Evolutionary conservation across 2,329 filamentous ascomycete genomes (phyloP).

Genomic region (Fusarium mangiferae): DNA sequence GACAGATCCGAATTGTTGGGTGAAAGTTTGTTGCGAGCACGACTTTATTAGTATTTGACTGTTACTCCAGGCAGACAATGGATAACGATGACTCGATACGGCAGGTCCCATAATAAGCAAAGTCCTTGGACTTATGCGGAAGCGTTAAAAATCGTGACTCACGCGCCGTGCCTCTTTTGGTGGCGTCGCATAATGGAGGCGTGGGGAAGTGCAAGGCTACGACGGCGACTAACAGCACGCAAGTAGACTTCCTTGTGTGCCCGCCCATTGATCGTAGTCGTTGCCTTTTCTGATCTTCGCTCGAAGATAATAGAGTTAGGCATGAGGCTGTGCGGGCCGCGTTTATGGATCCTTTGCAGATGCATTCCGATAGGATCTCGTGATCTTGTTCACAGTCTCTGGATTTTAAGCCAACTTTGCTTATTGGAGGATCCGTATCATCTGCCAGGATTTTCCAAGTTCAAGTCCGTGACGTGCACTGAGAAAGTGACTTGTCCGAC

Average conservation of each 20-base stretch:
- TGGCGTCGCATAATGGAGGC: slow-evolving; percentile 38
- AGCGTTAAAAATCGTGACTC: slow-evolving; percentile 37
- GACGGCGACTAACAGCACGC: slow-evolving; percentile 35
- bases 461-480: slow-evolving; percentile 37
- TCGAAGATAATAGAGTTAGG: slow-evolving; percentile 25
- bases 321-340: slow-evolving; percentile 29
- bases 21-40: slow-evolving; percentile 17
- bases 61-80: slow-evolving; percentile 37
- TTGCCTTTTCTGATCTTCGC: slow-evolving; percentile 25
- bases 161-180: slow-evolving; percentile 32
- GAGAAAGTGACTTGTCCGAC: slow-evolving; percentile 23
- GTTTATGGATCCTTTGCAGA: slow-evolving; percentile 5
- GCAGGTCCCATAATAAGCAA: slow-evolving; percentile 18
- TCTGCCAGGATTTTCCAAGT: slow-evolving; percentile 17
- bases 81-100: slow-evolving; percentile 37
- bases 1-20: slow-evolving; percentile 34
- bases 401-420: slow-evolving; percentile 20
- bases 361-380: slow-evolving; percentile 19
- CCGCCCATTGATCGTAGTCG: not conserved
- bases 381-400: slow-evolving; percentile 41
- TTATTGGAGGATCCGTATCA: slow-evolving; percentile 29
- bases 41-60: slow-evolving; percentile 42
- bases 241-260: slow-evolving; percentile 4
- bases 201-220: slow-evolving; percentile 42
- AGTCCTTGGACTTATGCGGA: slow-evolving; percentile 31